phyloP scores from a whole-genome alignment of 2,329 filamentous ascomycete species.

The Berkeleyomyces basicola region DNA sequence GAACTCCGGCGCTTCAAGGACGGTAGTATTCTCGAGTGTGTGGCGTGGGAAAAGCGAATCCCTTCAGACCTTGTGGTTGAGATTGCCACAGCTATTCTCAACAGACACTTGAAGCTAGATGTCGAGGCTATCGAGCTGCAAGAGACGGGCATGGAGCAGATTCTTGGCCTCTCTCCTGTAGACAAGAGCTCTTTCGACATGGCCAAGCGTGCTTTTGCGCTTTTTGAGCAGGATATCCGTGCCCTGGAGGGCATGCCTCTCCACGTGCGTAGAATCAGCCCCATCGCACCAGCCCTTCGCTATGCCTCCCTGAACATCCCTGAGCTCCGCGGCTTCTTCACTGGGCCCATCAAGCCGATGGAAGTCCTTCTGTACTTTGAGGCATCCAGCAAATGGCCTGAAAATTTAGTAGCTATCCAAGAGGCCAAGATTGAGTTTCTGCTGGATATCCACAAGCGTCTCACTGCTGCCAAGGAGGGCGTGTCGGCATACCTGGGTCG shows the following conservation, averaged over 20 bases:
- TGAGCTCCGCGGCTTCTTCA: constrained; percentile 14
- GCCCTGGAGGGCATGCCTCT: constrained; percentile 69
- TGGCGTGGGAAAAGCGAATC: constrained; percentile 61
- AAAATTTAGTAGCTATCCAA: constrained; percentile 80
- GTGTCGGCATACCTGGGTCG: constrained; percentile 58
- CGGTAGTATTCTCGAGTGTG: constrained; percentile 79
- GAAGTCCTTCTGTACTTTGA: constrained; percentile 83
- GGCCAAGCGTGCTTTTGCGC: constrained; percentile 51
- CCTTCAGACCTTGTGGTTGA: constrained; percentile 57
- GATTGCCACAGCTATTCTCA: constrained; percentile 56
- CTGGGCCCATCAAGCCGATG: constrained; percentile 32
- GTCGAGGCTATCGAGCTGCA: constrained; percentile 36
- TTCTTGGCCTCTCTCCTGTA: constrained; percentile 30
- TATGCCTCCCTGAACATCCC: constrained; percentile 49
- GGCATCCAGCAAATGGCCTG: constrained; percentile 83
- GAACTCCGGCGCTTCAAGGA: constrained; percentile 91
- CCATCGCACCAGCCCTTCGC: constrained; percentile 55
- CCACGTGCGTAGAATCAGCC: constrained; percentile 64
- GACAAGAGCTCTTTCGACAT: constrained; percentile 48
- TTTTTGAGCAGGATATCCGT: constrained; percentile 61
- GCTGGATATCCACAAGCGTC: constrained; percentile 53
- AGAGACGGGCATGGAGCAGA: constrained; percentile 33
- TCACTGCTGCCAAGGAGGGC: constrained; percentile 43
- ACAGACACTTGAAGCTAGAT: constrained; percentile 47
- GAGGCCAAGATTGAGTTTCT: constrained; percentile 86